Evolutionary conservation across 2,329 filamentous ascomycete species (phyloP).

Genomic region (Fusarium luffae): DNA sequence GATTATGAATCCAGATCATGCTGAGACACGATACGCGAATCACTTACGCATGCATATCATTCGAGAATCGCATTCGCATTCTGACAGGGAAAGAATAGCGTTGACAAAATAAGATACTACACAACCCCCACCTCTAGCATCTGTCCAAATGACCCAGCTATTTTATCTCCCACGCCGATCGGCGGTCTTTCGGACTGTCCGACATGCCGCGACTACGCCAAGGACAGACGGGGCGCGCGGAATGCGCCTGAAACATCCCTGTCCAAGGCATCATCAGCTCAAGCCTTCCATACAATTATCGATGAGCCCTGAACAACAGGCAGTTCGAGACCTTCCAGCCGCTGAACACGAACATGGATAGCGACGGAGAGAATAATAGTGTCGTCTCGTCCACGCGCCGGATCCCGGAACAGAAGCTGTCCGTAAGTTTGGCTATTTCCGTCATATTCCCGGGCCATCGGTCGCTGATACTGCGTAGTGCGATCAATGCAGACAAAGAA

Average conservation of each 20-base stretch:
- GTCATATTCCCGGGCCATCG: background rate
- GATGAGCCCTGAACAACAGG: background rate
- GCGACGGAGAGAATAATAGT: background rate
- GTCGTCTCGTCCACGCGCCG: background rate
- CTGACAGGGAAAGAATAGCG: no score
- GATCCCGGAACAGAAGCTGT: constrained; percentile 13
- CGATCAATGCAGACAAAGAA: constrained; percentile 13
- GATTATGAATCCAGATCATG: background rate
- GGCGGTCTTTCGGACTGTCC: background rate
- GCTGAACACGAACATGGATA: background rate
- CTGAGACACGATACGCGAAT: background rate
- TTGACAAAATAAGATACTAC: no score
- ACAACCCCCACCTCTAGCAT: no score
- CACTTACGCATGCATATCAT: background rate
- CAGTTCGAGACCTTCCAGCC: background rate
- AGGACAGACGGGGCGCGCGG: background rate
- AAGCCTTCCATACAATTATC: background rate
- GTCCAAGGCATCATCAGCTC: background rate
- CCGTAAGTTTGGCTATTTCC: background rate
- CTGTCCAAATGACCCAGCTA: no score
- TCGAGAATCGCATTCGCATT: background rate
- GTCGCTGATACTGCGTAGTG: background rate
- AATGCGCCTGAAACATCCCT: background rate
- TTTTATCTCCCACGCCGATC: no score
- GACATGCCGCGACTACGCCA: background rate